Evolutionary conservation across 202 grass and related monocot species (phyloP), one percentile per base, ranked within the genome.

Genomic region (Musa balbisiana): DNA sequence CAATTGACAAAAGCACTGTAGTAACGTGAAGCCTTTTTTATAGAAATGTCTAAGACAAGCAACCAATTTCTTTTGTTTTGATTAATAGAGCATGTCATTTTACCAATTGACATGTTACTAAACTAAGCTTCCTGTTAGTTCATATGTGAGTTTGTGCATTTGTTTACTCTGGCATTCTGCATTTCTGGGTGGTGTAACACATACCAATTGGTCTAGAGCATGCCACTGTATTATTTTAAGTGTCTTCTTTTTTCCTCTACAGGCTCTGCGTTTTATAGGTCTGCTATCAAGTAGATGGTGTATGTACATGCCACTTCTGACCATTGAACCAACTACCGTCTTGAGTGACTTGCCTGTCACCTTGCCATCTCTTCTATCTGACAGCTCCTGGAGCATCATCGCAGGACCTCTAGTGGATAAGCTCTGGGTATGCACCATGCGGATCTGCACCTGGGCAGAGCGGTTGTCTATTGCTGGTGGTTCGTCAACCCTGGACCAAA

Each of bases 251-350:
- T 60, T 56, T 55, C 75, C 63, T 55, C 76, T 90, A 79, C 88
- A 98, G 91, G 87, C 78, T 24, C 73, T 98, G 25, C 58, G 72
- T 51, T 94, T 98, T 87, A 63, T 92, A 72, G 88, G 88, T 79
- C 76, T 98, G 73, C 83, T 98, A 54, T 91, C 82, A 77, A 83
- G 88, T 59, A 83, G 85, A 77, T 93, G 88, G 72, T 98, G 88
- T 76, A 75, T 82, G 50, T 98, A 93, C 78, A 93, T 93, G 94
- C 94, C 88, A 10, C 86, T 98, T 88, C 90, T 98, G 52, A 67
- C 86, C 59, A 76, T 91, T 59, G 85, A 92, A 85, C 85, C 83
- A 52, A 90, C 58, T 70, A 89, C 69, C 74, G 79, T 98, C 67
- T 74, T 92, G 71, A 86, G 74, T 66, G 91, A 94, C 76, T 80